Evolutionary conservation across 176 grass and related monocot genomes (phyloP), one percentile per base, ranked within the genome.

Genomic region (Carex pumila): DNA sequence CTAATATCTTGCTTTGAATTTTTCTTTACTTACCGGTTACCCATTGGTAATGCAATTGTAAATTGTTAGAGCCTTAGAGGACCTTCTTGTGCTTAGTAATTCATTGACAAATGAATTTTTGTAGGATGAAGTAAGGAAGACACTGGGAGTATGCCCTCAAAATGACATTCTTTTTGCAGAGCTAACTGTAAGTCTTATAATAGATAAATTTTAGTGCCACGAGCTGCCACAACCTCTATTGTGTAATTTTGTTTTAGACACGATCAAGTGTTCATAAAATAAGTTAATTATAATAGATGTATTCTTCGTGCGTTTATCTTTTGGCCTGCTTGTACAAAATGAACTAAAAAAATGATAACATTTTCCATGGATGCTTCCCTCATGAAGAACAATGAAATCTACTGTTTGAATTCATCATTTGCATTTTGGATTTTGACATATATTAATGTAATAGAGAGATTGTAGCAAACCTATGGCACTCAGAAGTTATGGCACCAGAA

Each of bases 101-200:
- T 77, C 5, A 47, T 79, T 71, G 36, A 11, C 61, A 5, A 55
- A 76, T 76, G 49, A 76, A 79, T 81, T 73, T 67, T 85, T 79
- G 75, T 83, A 89, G 88, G 84, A 89, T 79, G 88, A 89, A 66
- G 76, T 89, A 61, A 79, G 88, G 79, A 89, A 89, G 70, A 89
- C 80, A 82, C 49, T 89, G 60, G 88, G 88, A 50, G 88, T 89
- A 49, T 89, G 88, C 60, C 88, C 88, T 63, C 88, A 89, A 86
- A 66, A 89, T 82, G 88, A 89, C 66, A 86, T 86, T 65, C 88
- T 89, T 59, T 89, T 89, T 83, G 55, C 79, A 22, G 88, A 89
- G 76, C 69, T 89, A 59, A 89, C 88, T 31, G 88, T 89, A 78
- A 86, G 88, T 68, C 55, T 70, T 43, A 12, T 50, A 50, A 50